Conservation (phyloP, 805 yeast genomes). For the Metschnikowia orientalis region DNA sequence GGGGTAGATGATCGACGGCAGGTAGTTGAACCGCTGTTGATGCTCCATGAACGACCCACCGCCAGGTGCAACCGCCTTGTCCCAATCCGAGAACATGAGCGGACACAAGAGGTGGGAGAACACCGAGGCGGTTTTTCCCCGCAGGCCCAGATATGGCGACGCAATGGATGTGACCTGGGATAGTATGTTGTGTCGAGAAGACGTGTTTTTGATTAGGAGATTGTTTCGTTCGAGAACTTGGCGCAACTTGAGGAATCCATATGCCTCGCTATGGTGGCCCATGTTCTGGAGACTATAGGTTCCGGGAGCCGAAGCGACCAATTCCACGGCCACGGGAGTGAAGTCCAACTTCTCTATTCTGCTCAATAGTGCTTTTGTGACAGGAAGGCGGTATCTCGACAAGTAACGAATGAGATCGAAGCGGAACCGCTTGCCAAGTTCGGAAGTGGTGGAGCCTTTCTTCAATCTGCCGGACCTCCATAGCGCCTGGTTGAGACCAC, state of each 20-base stretch:
- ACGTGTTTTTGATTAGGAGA: conserved; percentile 21
- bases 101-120: conserved; percentile 49
- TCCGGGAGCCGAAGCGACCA: conserved; percentile 56
- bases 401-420: conserved; percentile 44
- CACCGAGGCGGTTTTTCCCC: conserved; percentile 32
- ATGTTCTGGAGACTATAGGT: conserved; percentile 16
- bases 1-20: conserved; percentile 43
- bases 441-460: conserved; percentile 10
- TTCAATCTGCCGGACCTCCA: conserved; percentile 54
- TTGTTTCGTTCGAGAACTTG: conserved; percentile 35
- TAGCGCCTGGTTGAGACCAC: conserved; percentile 57
- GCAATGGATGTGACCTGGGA: conserved; percentile 50
- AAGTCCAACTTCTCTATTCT: conserved; percentile 41
- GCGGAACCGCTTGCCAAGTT: conserved; percentile 33
- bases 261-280: conserved; percentile 22
- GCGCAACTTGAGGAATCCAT: conserved; percentile 47
- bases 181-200: conserved; percentile 26
- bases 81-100: conserved; percentile 29
- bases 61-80: conserved; percentile 27
- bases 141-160: conserved; percentile 32
- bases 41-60: conserved; percentile 17
- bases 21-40: conserved; percentile 23
- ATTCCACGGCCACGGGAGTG: conserved; percentile 43
- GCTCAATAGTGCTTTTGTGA: conserved; percentile 24
- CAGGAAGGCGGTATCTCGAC: conserved; percentile 33